These are phyloP conservation scores for Pythium pectinolyticum DNA, from an alignment of 352 stramenopile species.

Conservation along the genomic window DNA sequence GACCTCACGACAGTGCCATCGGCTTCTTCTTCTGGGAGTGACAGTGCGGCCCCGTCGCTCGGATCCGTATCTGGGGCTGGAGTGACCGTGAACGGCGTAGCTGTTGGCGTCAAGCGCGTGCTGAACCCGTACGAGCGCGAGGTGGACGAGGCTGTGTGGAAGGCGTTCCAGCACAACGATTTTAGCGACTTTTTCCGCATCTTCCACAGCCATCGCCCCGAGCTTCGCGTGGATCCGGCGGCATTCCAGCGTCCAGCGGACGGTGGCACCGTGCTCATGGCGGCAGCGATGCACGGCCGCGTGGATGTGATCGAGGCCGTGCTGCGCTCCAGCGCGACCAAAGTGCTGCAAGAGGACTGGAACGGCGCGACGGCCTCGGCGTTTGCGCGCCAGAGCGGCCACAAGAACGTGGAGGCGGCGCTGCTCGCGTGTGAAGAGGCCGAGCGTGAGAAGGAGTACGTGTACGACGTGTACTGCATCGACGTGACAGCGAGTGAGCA, in stretches of 20 bases:
- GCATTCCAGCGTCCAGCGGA: constrained; percentile 75
- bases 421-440: constrained; percentile 72
- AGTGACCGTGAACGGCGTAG: constrained; percentile 58
- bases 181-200: constrained; percentile 81
- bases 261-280: constrained; percentile 77
- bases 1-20: constrained; percentile 57
- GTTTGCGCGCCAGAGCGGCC: constrained; percentile 60
- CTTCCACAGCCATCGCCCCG: constrained; percentile 40
- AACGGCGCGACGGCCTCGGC: constrained; percentile 48
- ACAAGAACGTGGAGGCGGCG: constrained; percentile 59
- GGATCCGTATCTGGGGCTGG: background rate
- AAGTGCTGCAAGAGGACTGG: constrained; percentile 66
- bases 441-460: constrained; percentile 77
- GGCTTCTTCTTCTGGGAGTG: too few species aligned
- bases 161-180: constrained; percentile 73
- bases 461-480: constrained; percentile 87
- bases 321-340: constrained; percentile 44
- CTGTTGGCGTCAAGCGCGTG: constrained; percentile 59
- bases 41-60: background rate
- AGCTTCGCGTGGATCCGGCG: constrained; percentile 41
- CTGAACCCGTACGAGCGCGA: constrained; percentile 79
- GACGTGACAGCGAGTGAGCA: constrained; percentile 55
- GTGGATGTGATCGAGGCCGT: constrained; percentile 79
- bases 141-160: constrained; percentile 79
- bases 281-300: constrained; percentile 66